Evolutionary conservation across 148 eudicot species (phyloP).

Genomic region (Rhododendron kiyosumense): DNA sequence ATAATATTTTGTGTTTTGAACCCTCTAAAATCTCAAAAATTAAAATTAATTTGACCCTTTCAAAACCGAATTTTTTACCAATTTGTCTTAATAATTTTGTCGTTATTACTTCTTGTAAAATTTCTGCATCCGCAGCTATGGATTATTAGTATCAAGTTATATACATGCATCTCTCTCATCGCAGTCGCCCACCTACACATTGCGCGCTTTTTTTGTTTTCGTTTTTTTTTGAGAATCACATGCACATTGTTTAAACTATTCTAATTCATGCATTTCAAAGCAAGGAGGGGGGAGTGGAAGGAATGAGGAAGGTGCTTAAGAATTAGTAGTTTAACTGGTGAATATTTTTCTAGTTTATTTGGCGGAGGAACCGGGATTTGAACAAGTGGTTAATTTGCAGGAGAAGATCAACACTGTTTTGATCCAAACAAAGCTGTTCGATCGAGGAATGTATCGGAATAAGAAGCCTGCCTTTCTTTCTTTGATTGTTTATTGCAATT

Average conservation of each 20-base stretch:
- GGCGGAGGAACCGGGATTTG: constrained; percentile 3
- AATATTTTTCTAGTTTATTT: background rate
- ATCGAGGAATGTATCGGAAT: background rate
- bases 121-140: background rate
- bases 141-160: background rate
- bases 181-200: background rate
- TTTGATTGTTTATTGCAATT: background rate
- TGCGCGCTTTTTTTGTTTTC: too few species aligned
- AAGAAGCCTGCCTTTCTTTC: background rate
- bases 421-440: background rate
- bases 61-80: background rate
- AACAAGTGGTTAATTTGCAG: background rate
- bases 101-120: background rate
- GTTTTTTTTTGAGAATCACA: background rate
- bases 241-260: background rate
- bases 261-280: background rate
- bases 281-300: background rate
- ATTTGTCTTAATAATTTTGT: background rate
- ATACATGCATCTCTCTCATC: background rate
- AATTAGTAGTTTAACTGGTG: background rate
- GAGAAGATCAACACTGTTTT: background rate
- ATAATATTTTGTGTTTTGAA: background rate
- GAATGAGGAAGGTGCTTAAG: constrained; percentile 1
- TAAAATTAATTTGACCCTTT: background rate
- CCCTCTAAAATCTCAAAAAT: too few species aligned